These are phyloP conservation scores for Periconia macrospinosa DNA, from an alignment of 2,329 filamentous ascomycete species.

Conservation along the genomic window DNA sequence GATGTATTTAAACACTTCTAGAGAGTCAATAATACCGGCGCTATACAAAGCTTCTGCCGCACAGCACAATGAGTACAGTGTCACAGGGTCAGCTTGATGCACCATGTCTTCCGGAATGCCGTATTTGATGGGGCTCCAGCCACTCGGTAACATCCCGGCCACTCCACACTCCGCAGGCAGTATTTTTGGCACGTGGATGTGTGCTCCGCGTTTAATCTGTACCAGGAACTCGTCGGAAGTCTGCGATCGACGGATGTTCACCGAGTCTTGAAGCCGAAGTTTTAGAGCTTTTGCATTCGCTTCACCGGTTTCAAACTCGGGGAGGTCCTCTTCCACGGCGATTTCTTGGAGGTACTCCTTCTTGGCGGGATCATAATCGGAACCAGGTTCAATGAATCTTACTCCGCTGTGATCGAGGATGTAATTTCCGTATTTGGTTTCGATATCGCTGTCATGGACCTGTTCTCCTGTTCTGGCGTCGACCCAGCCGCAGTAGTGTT, in stretches of 20 bases:
- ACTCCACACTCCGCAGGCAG: background rate
- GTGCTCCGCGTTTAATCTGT: background rate
- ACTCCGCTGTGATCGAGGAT: constrained; percentile 41
- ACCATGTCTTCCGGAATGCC: constrained; percentile 42
- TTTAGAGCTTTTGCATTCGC: constrained; percentile 35
- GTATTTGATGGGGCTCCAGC: constrained; percentile 39
- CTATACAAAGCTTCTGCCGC: constrained; percentile 36
- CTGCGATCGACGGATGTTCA: constrained; percentile 15
- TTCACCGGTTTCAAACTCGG: constrained; percentile 35
- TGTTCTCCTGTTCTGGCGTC: constrained; percentile 28
- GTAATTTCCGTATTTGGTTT: constrained; percentile 31
- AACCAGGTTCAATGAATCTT: constrained; percentile 29
- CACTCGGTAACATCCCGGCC: constrained; percentile 28
- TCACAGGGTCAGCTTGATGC: background rate
- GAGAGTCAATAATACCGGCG: constrained; percentile 40
- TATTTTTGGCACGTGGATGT: constrained; percentile 1
- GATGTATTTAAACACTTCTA: constrained; percentile 34
- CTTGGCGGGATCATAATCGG: constrained; percentile 19
- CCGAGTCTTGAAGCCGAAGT: constrained; percentile 36
- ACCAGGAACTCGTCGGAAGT: background rate
- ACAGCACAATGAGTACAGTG: constrained; percentile 2
- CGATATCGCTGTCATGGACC: constrained; percentile 35
- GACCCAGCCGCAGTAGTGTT: constrained; percentile 1
- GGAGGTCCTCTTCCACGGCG: constrained; percentile 34
- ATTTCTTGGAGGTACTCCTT: constrained; percentile 41